Conservation (phyloP, 2,329 filamentous ascomycete genomes). For the Fusarium oligoseptatum region DNA sequence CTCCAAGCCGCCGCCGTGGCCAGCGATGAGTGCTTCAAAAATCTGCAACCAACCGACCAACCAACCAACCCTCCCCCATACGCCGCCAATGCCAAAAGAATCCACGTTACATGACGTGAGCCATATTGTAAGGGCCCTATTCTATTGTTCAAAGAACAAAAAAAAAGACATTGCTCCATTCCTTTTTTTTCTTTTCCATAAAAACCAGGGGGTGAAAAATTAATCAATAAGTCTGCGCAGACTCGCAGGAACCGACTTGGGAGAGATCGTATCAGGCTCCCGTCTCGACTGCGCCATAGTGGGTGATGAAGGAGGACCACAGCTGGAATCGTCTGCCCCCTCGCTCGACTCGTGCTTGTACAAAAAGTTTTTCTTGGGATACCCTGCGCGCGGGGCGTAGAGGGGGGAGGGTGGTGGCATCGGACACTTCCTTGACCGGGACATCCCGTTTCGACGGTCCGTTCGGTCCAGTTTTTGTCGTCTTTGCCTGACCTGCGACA, state of each 20-base stretch:
- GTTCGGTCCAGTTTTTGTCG: conserved; percentile 31
- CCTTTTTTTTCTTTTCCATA: neutral
- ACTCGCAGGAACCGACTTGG: conserved; percentile 56
- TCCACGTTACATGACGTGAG: conserved; percentile 26
- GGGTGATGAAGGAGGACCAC: conserved; percentile 39
- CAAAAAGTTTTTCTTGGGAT: conserved; percentile 34
- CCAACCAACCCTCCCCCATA: conserved; percentile 6
- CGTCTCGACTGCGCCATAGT: conserved; percentile 29
- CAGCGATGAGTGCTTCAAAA: conserved; percentile 10
- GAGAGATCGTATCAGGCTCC: conserved; percentile 57
- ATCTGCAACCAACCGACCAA: conserved; percentile 25
- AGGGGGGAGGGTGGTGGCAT: conserved; percentile 33
- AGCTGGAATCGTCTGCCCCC: conserved; percentile 8
- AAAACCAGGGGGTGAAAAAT: neutral
- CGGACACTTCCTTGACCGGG: conserved; percentile 7
- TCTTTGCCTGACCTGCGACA: conserved; percentile 25
- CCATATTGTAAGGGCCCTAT: conserved; percentile 1
- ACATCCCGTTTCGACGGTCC: conserved; percentile 10
- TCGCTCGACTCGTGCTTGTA: conserved; percentile 32
- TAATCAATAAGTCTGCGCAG: conserved; percentile 57
- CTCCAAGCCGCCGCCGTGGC: conserved; percentile 10
- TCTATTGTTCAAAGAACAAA: conserved; percentile 3
- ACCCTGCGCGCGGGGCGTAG: conserved; percentile 41
- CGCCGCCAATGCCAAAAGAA: conserved; percentile 35
- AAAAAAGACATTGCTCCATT: neutral